Percentiles rank a stretch among this genome's conserved stretches.
These are phyloP conservation scores for Boletus vinaceobasis DNA, from an alignment of 768 basidiomycete genomes.

Conservation along the genomic window DNA sequence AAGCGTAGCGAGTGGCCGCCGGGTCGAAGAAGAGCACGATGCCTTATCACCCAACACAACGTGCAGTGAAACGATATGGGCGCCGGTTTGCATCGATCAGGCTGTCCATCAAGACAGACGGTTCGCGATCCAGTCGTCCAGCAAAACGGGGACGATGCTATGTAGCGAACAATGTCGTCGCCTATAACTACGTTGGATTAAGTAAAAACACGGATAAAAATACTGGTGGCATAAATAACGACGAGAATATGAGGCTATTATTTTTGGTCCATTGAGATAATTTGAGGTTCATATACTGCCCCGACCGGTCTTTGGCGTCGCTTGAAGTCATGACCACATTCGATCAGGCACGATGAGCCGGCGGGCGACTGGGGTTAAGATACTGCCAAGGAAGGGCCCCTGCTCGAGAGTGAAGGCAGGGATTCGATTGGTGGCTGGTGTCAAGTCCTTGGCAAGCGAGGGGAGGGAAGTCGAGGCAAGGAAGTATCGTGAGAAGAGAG, in stretches of 20 bases:
- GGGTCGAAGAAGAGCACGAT: conserved; percentile 9
- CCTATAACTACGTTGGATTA: background rate
- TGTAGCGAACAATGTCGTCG: background rate
- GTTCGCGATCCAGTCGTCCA: background rate
- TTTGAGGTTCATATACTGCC: conserved; percentile 16
- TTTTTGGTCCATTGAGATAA: conserved; percentile 31
- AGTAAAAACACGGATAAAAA: conserved; percentile 18
- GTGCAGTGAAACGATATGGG: conserved; percentile 11
- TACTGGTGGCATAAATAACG: conserved; percentile 24
- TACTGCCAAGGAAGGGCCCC: conserved; percentile 20
- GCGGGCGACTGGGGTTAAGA: conserved; percentile 8
- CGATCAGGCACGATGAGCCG: conserved; percentile 27
- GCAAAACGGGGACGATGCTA: background rate
- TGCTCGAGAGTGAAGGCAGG: background rate
- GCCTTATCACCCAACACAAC: conserved; percentile 20
- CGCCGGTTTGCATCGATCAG: conserved; percentile 5
- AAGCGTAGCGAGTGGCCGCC: conserved; percentile 25
- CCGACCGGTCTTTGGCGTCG: conserved; percentile 24
- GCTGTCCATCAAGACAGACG: background rate
- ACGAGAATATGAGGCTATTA: conserved; percentile 24
- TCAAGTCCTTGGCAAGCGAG: background rate
- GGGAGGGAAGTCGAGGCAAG: background rate
- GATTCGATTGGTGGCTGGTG: background rate
- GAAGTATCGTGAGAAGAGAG: conserved; percentile 1
- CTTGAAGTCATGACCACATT: conserved; percentile 13